Evolutionary conservation across 2,329 filamentous ascomycete species (phyloP), one percentile per base, ranked within the genome.

Genomic region (Pseudogymnoascus destructans): DNA sequence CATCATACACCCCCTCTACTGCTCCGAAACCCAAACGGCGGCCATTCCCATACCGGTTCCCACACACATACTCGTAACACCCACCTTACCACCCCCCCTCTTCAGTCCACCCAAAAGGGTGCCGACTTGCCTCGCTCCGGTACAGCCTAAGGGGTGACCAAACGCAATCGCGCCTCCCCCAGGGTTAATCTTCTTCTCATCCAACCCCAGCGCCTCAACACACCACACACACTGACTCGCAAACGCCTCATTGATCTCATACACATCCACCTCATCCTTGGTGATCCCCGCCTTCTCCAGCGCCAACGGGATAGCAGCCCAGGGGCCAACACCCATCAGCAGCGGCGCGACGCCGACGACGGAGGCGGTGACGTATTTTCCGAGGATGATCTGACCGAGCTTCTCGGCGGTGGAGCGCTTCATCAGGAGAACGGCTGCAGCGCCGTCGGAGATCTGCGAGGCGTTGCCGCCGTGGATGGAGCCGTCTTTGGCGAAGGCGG

Each of bases 201-300:
- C 87, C 25, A 98, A 74, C 46, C 85, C 86, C 19, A 98, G 81
- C 77, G 96, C 85, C 68, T 93, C 88, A 63, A 88, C 82, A 73
- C 90, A 96, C 87, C 87, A 97, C 64, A 97, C 73, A 73, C 89
- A 95, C 79, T 97, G 92, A 63, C 83, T 88, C 30, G 93, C 93
- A 72, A 98, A 98, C 1, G 93, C 93, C 80, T 98, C 93, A 77
- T 98, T 98, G 79, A 98, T 96, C 81, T 98, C 93, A 69, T 82
- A 97, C 69, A 97, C 92, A 71, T 97, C 93, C 27, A 98, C 89
- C 65, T 97, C 92, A 59, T 95, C 86, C 73, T 85, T 89, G 70
- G 77, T 78, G 66, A 98, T 83, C 61, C 91, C 90, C 0, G 91
- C 88, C 72, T 93, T 91, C 70, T 88, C 80, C 59, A 96, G 84